Conservation (phyloP, 176 grass and related monocot species). For the Leersia perrieri region DNA sequence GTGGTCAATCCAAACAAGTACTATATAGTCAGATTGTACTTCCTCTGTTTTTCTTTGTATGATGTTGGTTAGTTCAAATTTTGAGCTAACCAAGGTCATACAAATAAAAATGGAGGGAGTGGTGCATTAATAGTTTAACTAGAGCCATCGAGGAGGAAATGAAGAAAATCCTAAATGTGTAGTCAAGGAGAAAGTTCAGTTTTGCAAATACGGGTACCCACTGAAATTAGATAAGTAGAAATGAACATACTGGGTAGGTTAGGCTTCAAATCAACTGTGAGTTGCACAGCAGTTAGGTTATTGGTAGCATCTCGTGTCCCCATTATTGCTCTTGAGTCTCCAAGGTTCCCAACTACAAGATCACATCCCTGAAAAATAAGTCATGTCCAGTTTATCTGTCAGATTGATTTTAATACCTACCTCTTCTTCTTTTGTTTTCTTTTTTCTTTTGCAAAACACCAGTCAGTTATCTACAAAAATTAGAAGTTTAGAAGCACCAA, state of each 20-base stretch:
- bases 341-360: slow-evolving; percentile 96
- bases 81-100: no score
- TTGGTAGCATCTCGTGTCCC: slow-evolving; percentile 75
- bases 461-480: slow-evolving; percentile 15
- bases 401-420: slow-evolving; percentile 17
- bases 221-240: slow-evolving; percentile 4
- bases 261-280: slow-evolving; percentile 98
- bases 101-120: no score
- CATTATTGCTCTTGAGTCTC: slow-evolving; percentile 97
- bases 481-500: slow-evolving; percentile 30
- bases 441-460: neutral
- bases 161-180: neutral
- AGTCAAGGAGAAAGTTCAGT: neutral
- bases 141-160: neutral
- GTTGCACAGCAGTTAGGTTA: slow-evolving; percentile 88
- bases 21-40: neutral
- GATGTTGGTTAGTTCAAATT: no score
- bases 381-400: slow-evolving; percentile 34
- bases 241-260: slow-evolving; percentile 86
- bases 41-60: no score
- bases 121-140: slow-evolving; percentile 2
- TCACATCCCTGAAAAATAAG: slow-evolving; percentile 76
- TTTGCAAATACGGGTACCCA: neutral
- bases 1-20: neutral
- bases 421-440: neutral